Conservation (phyloP, 345 rosid species). For the Brassica carinata region DNA sequence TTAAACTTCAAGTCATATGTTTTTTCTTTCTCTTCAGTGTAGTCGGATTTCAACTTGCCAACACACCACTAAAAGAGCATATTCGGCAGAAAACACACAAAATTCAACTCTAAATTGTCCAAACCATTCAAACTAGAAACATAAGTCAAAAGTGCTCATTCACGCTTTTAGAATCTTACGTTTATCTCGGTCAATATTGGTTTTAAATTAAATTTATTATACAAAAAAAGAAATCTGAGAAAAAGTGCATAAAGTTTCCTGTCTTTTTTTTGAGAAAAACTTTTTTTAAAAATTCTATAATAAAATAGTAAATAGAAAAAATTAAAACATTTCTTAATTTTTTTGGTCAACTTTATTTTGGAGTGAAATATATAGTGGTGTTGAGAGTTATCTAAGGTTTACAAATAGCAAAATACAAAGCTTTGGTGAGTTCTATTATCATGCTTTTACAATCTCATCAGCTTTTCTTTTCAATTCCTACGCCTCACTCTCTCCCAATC, state of each 20-base stretch:
- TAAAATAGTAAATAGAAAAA: too few species aligned
- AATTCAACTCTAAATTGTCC: background rate
- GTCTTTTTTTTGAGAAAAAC: too few species aligned
- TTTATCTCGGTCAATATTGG: background rate
- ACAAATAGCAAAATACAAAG: background rate
- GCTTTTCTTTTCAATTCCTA: background rate
- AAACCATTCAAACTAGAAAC: background rate
- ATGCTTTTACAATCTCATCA: background rate
- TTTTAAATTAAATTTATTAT: too few species aligned
- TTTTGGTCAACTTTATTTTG: too few species aligned
- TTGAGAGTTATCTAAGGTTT: background rate
- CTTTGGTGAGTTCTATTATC: slow-evolving; percentile 1
- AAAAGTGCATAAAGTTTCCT: too few species aligned
- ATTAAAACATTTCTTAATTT: too few species aligned
- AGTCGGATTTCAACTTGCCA: background rate
- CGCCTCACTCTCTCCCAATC: slow-evolving; percentile 11
- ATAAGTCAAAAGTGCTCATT: background rate
- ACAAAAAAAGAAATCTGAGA: background rate
- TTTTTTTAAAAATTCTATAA: too few species aligned
- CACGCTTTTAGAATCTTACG: background rate
- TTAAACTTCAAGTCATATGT: too few species aligned
- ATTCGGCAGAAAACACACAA: background rate
- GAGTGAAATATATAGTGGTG: too few species aligned
- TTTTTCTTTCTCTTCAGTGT: background rate
- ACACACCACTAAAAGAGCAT: background rate